Evolutionary conservation across 768 basidiomycete species (phyloP), one percentile per base, ranked within the genome.

Genomic region (Chalciporus chontae): DNA sequence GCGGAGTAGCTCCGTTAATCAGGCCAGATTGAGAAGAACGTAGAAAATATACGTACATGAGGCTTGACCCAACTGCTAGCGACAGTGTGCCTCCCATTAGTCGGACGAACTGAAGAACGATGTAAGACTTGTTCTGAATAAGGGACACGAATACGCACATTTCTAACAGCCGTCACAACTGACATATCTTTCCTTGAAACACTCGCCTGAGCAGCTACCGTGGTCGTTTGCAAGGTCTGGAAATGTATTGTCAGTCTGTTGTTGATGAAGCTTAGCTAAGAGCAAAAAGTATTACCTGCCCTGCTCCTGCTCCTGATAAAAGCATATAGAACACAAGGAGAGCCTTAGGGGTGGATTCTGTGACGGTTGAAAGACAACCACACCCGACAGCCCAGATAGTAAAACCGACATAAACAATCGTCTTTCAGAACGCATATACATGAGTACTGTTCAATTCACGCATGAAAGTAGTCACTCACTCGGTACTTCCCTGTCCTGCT

Each of bases 181-280:
- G 84, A 83, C 85, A 90, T 87, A 52, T 90, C 87, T 36, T 73
- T 73, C 32, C 87, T 69, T 0, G 78, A 66, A 0, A 89, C 87
- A 18, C 84, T 82, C 0, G 86, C 85, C 60, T 90, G 88, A 8
- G 79, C 83, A 0, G 84, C 84, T 4, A 87, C 79, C 0, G 84
- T 87, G 0, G 83, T 85, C 0, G 83, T 85, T 61, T 79, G 78
- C 13, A 79, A 57, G 0, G 79, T 81, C 78, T 82, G 29, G 29
- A 31, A 31, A 31, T 10, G 29, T 11, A 11, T 11, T 11, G 29
- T 31, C 10, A 13, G 29, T 31, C 29, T 31, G 29, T 4, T 31
- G 10, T 6, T 26, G 29, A 31, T 9, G 13, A 10, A 9, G 29
- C 43, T 26, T 6, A 26, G 8, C 8, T 2, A 31, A 31, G 13